Conservation (phyloP, 2,329 filamentous ascomycete species). For the Teratosphaeria zuluensis region DNA sequence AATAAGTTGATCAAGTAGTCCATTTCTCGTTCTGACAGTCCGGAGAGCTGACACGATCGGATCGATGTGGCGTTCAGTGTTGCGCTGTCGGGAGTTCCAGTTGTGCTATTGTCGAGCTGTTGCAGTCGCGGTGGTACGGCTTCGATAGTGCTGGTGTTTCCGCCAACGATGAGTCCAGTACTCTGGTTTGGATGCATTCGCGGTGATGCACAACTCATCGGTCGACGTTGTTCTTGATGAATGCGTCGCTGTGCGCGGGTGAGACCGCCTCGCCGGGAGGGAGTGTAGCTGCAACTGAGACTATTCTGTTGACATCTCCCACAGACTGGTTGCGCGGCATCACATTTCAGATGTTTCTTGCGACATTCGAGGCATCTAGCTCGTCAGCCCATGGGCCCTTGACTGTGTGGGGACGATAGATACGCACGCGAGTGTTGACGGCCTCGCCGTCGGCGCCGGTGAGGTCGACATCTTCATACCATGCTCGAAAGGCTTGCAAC, state of each 20-base stretch:
- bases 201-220: background rate
- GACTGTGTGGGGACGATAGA: background rate
- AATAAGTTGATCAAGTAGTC: slow-evolving; percentile 42
- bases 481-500: background rate
- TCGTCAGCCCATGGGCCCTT: background rate
- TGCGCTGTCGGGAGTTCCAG: background rate
- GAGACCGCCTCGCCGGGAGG: background rate
- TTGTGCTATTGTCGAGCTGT: background rate
- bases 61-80: background rate
- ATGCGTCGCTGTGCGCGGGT: background rate
- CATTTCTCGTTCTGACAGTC: slow-evolving; percentile 17
- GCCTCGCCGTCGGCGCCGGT: background rate
- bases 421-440: background rate
- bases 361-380: slow-evolving; percentile 1
- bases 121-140: background rate
- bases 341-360: slow-evolving; percentile 3
- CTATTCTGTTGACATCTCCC: background rate
- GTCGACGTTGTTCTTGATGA: background rate
- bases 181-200: background rate
- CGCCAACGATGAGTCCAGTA: background rate
- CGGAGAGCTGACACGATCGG: background rate
- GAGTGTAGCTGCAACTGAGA: slow-evolving; percentile 1
- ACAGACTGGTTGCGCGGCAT: background rate
- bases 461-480: background rate
- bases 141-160: background rate